A percentile compares a stretch with the other conserved stretches of the same genome.
Conservation (phyloP, 1,284 basidiomycete species). For the Naganishia sp. region DNA sequence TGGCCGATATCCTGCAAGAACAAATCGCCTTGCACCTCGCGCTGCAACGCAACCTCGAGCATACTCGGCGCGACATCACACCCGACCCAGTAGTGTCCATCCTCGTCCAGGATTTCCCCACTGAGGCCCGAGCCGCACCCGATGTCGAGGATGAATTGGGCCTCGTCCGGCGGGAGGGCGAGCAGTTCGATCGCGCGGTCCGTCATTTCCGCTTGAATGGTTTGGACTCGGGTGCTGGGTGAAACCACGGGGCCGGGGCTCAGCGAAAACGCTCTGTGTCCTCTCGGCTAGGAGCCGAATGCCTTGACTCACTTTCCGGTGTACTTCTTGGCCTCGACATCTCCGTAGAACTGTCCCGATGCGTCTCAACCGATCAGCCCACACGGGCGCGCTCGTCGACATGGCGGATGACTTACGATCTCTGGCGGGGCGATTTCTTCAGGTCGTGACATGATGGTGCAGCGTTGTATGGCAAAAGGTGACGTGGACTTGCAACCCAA, state of each 20-base stretch:
- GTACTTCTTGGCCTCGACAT: conserved; percentile 93
- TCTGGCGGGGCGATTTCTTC: conserved; percentile 95
- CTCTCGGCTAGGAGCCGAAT: neutral
- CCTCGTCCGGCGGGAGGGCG: conserved; percentile 72
- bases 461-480: too few relatives aligned
- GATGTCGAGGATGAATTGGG: conserved; percentile 88
- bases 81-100: conserved; percentile 92
- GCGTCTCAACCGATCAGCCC: neutral
- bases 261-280: too few relatives aligned
- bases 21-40: conserved; percentile 90
- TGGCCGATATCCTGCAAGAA: conserved; percentile 92
- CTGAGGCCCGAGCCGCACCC: conserved; percentile 98
- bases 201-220: conserved; percentile 98
- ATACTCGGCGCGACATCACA: conserved; percentile 96
- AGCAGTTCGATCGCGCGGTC: conserved; percentile 91
- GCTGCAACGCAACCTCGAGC: conserved; percentile 91
- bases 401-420: conserved; percentile 64
- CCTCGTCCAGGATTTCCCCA: conserved; percentile 92
- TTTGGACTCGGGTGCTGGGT: conserved; percentile 85
- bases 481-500: too few relatives aligned
- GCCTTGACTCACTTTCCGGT: conserved; percentile 74
- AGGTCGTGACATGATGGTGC: conserved; percentile 77
- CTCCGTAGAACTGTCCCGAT: conserved; percentile 83
- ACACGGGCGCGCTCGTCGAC: neutral
- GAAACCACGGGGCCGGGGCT: neutral